Evolutionary conservation across 768 basidiomycete genomes (phyloP), one percentile per base, ranked within the genome.

Genomic region (Mycena venus): DNA sequence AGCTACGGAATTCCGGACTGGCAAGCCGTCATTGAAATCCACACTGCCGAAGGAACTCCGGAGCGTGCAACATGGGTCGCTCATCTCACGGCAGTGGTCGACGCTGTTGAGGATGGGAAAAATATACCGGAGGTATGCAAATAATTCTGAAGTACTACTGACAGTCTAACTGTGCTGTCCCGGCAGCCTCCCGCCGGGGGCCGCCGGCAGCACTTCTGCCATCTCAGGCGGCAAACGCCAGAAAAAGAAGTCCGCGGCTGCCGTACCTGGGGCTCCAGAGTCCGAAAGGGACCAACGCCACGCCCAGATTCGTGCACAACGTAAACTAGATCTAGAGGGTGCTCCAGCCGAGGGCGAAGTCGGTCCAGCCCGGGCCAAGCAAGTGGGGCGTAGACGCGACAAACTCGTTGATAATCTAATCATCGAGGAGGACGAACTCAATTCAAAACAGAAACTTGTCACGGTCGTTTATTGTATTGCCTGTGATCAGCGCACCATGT

Each of bases 1-100:
- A 25, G 62, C 4, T 70, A 70, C 36, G 11, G 1, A 10, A 70
- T 70, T 31, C 58, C 68, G 19, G 68, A 61, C 59, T 70, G 19
- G 17, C 58, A 70, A 2, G 19, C 17, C 17, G 58, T 70, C 3
- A 53, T 70, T 19, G 59, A 70, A 31, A n/a, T 47, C 4, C 68
- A 70, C 27, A 62, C 68, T 3, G n/a, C 25, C 14, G 44, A 49
- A 10, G 59, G 44, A 7, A 51, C 27, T 15, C 44, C 47, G 19
- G 68, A 70, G 58, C 58, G 59, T 8, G 47, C n/a, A 7, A 47
- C 32, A 27, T 70, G 68, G 59, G 1, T 61, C 6, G 47, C 42
- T 1, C 68, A 62, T 25, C 19, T 60, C 11, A 23, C 25, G 5
- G 15, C 58, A 11, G 32, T 69, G n/a, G 14, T n/a, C 5, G n/a